Evolutionary conservation across 1,284 basidiomycete species (phyloP), one percentile per base, ranked within the genome.

Genomic region (Rhodotorula mucilaginosa): DNA sequence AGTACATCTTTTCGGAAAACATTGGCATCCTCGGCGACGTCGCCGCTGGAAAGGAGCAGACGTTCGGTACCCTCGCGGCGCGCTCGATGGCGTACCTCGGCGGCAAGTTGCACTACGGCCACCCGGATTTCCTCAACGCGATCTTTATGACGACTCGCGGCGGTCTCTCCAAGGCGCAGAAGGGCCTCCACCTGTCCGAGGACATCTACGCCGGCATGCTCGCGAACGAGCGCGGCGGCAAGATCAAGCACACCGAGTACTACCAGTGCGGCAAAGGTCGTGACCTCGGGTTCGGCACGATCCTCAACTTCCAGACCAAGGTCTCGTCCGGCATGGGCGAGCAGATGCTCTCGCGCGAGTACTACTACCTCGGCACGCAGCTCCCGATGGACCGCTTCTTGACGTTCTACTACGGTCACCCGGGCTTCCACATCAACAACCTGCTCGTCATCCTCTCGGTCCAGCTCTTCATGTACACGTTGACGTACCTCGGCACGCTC

Each of bases 1-100:
- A 99, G 85, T 99, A 99, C 83, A 98, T 99, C 82, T 99, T 99
- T 85, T 99, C 97, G 64, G 97, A 99, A 85, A 98, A 98, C 83
- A 99, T 99, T 77, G 96, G 96, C 87, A 96, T 99, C 79, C 86
- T 99, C 62, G 96, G 96, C 82, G 96, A 99, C 82, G 87, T 99
- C 65, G 96, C 96, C 62, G 96, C 96, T 74, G 96, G 97, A 47
- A 99, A 99, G 85, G 97, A 99, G 83, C 96, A 99, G 83, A 99
- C 97, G 57, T 99, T 99, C 83, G 96, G 96, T 84, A 99, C 97
- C 0, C 88, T 99, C 77, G 88, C 93, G 63, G 96, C 95, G 54
- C 89, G 97, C 74, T 90, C 93, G 16, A 88, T 97, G 82, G 93
- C 96, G 10, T 97, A 92, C 88, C 94, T 99, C 76, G 96, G 96